Evolutionary conservation across 2,329 filamentous ascomycete genomes (phyloP), one percentile per base, ranked within the genome.

Genomic region (Colletotrichum truncatum): DNA sequence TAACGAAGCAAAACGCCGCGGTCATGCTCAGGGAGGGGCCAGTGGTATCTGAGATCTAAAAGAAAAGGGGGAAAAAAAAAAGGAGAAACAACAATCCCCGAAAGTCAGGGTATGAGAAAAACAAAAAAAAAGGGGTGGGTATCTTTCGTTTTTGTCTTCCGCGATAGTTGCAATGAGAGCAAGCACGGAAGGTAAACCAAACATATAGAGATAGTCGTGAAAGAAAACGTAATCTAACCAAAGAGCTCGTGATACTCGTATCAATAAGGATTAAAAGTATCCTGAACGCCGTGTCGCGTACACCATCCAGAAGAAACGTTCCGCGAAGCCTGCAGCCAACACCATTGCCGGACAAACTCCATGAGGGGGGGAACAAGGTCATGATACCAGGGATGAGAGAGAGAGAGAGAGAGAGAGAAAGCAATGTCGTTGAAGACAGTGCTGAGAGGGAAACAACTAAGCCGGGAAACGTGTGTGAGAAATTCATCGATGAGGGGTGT

Each of bases 11-110:
- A 56, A 56, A 57, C 41, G 43, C 41, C 41, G 41, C 41, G 30
- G 10, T 43, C 57, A 51, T 63, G 43, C 43, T 28, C n/a, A 36
- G 23, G 18, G 23, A 53, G 16, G 55, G 4, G 26, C 36, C 49
- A 36, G 36, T 66, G 63, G 57, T 63, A 63, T 63, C 49, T 56
- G 32, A 48, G 10, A 56, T 66, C 58, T 63, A 51, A 38, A 23
- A 28, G 62, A 26, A 54, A 41, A 38, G 25, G 63, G 28, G 28
- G 26, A 8, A 38, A 30, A 39, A 46, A 34, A 16, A 41, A n/a
- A 11, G 26, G 49, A n/a, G n/a, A n/a, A n/a, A n/a, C n/a, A n/a
- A n/a, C n/a, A n/a, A n/a, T n/a, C n/a, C n/a, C n/a, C n/a, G n/a
- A n/a, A n/a, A n/a, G n/a, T n/a, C n/a, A n/a, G n/a, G n/a, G n/a